These are phyloP conservation scores for Saturnispora saitoi DNA, from an alignment of 805 yeast species.

Conservation along the genomic window DNA sequence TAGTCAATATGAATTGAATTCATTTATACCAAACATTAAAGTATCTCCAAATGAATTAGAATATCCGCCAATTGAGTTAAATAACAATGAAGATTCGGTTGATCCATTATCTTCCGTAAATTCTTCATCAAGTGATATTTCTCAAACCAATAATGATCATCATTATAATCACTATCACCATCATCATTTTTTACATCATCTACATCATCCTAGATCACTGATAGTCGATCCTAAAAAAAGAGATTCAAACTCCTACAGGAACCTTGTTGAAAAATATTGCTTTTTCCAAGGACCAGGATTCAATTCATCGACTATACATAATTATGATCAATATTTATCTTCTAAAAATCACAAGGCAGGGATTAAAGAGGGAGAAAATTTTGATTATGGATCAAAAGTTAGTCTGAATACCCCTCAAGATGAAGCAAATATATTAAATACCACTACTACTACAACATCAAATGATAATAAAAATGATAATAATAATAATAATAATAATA, in stretches of 20 bases:
- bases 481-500: conserved; percentile 16
- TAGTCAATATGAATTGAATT: not conserved
- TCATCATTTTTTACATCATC: not conserved
- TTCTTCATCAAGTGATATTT: not conserved
- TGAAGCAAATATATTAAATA: not conserved
- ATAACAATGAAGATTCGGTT: not conserved
- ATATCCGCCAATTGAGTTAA: not conserved
- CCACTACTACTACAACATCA: conserved; percentile 20
- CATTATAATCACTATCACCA: not conserved
- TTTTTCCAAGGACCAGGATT: conserved; percentile 39
- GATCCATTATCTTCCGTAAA: not conserved
- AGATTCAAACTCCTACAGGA: conserved; percentile 47
- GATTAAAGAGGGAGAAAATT: not conserved
- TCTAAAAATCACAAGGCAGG: not conserved
- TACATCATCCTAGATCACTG: conserved; percentile 3
- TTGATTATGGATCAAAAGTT: conserved; percentile 10
- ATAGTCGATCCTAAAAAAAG: not conserved
- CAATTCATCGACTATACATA: conserved; percentile 14
- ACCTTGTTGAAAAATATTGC: conserved; percentile 51
- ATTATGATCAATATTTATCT: not conserved
- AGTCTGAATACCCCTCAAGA: not conserved
- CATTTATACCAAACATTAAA: not conserved
- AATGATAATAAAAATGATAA: conserved; percentile 13
- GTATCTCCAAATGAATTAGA: not conserved
- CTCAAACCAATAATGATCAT: too few relatives aligned